These are phyloP conservation scores for Pythium oligandrum DNA, from an alignment of 352 stramenopile genomes.

Conservation along the genomic window DNA sequence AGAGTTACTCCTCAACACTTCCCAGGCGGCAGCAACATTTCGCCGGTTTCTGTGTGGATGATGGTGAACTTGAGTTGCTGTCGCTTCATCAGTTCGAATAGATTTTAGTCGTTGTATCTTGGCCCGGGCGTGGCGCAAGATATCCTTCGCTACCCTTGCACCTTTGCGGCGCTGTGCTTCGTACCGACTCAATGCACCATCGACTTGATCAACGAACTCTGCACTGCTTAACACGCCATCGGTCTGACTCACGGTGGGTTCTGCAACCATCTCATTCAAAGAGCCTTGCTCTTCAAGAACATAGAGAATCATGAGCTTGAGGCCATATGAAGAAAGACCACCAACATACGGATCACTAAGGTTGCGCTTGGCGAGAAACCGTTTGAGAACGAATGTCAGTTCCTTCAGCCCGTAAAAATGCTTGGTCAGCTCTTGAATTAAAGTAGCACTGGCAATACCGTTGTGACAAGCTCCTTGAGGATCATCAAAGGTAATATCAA, in stretches of 20 bases:
- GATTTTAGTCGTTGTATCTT: background rate
- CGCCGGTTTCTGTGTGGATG: background rate
- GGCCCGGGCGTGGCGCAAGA: background rate
- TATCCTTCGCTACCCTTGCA: background rate
- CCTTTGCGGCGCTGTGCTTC: constrained; percentile 15
- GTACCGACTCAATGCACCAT: constrained; percentile 18
- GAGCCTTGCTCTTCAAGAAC: constrained; percentile 61
- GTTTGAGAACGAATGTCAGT: constrained; percentile 86
- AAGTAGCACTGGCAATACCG: constrained; percentile 62
- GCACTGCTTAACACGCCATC: too few relatives aligned
- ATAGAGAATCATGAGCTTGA: constrained; percentile 77
- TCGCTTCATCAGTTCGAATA: background rate
- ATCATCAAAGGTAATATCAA: constrained; percentile 86
- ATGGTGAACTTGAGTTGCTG: background rate
- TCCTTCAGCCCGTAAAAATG: constrained; percentile 79
- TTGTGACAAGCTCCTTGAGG: constrained; percentile 52
- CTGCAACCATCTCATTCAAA: constrained; percentile 15
- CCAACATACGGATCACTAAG: constrained; percentile 89
- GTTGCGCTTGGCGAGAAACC: constrained; percentile 82
- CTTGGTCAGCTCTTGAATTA: constrained; percentile 57
- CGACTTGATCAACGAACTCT: background rate
- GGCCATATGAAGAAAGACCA: constrained; percentile 87
- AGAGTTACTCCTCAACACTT: background rate
- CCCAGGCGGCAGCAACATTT: background rate
- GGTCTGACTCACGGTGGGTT: too few relatives aligned